Conservation (phyloP, 129 eudicot species). For the Lonicera japonica region DNA sequence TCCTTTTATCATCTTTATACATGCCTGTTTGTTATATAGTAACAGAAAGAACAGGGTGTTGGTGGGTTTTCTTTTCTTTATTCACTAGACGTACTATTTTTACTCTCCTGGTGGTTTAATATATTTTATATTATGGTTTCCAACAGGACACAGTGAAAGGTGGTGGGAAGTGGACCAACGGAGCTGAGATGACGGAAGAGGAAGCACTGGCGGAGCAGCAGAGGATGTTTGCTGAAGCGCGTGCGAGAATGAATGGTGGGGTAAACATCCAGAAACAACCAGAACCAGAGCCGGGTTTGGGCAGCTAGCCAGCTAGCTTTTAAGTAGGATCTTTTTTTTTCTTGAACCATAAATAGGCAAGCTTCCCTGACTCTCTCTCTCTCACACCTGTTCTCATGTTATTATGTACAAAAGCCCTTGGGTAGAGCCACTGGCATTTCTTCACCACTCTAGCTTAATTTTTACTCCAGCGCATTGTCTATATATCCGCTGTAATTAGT, state of each 20-base stretch:
- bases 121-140: neutral
- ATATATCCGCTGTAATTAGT: slow-evolving; percentile 50
- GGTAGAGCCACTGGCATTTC: slow-evolving; percentile 20
- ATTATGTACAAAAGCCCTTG: slow-evolving; percentile 46
- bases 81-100: too few relatives aligned
- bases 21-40: too few relatives aligned
- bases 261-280: slow-evolving; percentile 39
- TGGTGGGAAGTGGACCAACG: slow-evolving; percentile 63
- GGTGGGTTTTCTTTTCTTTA: too few relatives aligned
- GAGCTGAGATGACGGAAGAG: slow-evolving; percentile 89
- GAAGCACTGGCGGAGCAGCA: slow-evolving; percentile 93
- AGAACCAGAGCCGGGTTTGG: slow-evolving; percentile 43
- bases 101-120: too few relatives aligned
- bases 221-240: slow-evolving; percentile 97
- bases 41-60: too few relatives aligned
- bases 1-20: neutral
- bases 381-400: slow-evolving; percentile 10
- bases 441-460: slow-evolving; percentile 25
- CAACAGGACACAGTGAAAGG: slow-evolving; percentile 68
- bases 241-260: slow-evolving; percentile 89
- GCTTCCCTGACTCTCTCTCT: too few relatives aligned
- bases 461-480: slow-evolving; percentile 31
- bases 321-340: slow-evolving; percentile 20
- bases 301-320: slow-evolving; percentile 60
- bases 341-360: too few relatives aligned